Percentiles rank a stretch among this genome's conserved stretches.
Evolutionary conservation across 257 asterid species (phyloP).

Genomic region (Nyctanthes arbortristis): DNA sequence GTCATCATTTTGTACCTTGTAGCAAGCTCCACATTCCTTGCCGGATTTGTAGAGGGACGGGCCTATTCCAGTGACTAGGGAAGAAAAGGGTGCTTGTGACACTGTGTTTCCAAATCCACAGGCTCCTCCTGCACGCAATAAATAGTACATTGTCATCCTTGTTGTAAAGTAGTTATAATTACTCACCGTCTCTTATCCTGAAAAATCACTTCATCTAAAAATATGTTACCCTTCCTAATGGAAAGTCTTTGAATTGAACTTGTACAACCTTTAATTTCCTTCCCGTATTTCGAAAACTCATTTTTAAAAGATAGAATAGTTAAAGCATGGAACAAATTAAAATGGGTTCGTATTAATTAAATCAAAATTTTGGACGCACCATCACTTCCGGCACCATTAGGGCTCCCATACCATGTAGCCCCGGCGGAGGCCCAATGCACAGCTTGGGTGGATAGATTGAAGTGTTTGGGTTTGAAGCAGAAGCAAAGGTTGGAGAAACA

Average conservation of each 20-base stretch:
- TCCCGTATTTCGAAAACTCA: not conserved
- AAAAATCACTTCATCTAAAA: too few species aligned
- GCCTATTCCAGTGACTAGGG: constrained; percentile 61
- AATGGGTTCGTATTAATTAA: too few species aligned
- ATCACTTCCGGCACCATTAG: constrained; percentile 71
- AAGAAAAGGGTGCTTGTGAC: constrained; percentile 65
- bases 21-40: constrained; percentile 78
- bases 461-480: constrained; percentile 32
- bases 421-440: constrained; percentile 55
- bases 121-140: constrained; percentile 53
- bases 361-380: constrained; percentile 31
- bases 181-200: too few species aligned
- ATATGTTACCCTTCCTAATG: too few species aligned
- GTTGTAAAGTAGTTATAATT: too few species aligned
- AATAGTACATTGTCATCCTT: constrained; percentile 7
- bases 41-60: constrained; percentile 72
- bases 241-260: not conserved
- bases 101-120: constrained; percentile 68
- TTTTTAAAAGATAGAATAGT: not conserved
- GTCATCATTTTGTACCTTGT: constrained; percentile 30
- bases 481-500: constrained; percentile 28
- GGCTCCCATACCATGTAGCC: constrained; percentile 79
- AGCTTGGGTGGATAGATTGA: constrained; percentile 34
- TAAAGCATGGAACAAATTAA: not conserved
- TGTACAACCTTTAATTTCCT: too few species aligned